These are phyloP conservation scores for Erodium maritimum DNA, from an alignment of 345 rosid genomes.

Conservation along the genomic window DNA sequence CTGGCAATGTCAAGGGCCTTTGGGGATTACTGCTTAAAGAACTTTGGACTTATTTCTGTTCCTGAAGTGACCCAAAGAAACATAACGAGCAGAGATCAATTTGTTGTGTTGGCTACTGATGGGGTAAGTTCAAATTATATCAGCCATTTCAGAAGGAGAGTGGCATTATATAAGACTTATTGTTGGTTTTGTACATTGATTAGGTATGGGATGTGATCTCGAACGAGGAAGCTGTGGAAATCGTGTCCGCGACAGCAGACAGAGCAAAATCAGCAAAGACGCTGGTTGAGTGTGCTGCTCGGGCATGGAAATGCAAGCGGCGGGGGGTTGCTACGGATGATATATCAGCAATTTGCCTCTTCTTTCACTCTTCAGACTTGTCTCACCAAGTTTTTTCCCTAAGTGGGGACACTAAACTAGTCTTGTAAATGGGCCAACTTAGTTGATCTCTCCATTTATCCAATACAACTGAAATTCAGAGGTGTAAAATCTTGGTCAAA, in stretches of 20 bases:
- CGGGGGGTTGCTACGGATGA: slow-evolving; percentile 81
- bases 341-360: slow-evolving; percentile 83
- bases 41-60: slow-evolving; percentile 67
- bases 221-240: slow-evolving; percentile 70
- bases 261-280: slow-evolving; percentile 57
- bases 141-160: background rate
- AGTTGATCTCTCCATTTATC: no score
- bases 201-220: slow-evolving; percentile 94
- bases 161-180: no score
- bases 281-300: slow-evolving; percentile 47
- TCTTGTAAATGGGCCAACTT: no score
- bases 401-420: no score
- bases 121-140: slow-evolving; percentile 42
- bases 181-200: no score
- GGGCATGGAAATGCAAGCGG: slow-evolving; percentile 67
- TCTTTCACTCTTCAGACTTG: slow-evolving; percentile 35
- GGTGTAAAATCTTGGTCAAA: no score
- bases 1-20: slow-evolving; percentile 97
- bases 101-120: slow-evolving; percentile 76
- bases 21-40: slow-evolving; percentile 81
- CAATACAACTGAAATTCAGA: no score
- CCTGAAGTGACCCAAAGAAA: slow-evolving; percentile 86
- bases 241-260: slow-evolving; percentile 46
- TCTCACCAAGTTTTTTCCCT: no score
- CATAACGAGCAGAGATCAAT: slow-evolving; percentile 54